Evolutionary conservation across 2,329 filamentous ascomycete genomes (phyloP), one percentile per base, ranked within the genome.

Genomic region (Raffaelea albimanens): DNA sequence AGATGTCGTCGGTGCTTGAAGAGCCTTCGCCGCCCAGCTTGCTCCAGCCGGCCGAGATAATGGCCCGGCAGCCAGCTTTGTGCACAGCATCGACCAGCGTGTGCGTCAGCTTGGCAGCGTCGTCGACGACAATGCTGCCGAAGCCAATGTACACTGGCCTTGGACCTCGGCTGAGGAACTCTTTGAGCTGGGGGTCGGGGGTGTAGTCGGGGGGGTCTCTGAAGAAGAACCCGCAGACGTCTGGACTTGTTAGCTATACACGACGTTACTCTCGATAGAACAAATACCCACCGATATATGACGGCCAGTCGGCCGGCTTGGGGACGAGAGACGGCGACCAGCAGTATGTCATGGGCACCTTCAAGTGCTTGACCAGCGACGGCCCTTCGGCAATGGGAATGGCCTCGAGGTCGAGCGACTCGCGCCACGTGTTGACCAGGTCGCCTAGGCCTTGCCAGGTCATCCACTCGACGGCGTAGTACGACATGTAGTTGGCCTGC

Each of bases 11-110:
- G 2, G 88, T 79, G 0, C n/a, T n/a, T n/a, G n/a, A n/a, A n/a
- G n/a, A n/a, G 87, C 87, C 31, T 80, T 20, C 36, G 8, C 13
- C 83, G 31, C 87, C 88, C 10, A 95, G 70, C 1, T 87, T 87
- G 43, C 88, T 88, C 88, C 88, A 95, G 16, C 88, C 88, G 58
- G 91, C 89, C 0, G 86, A 93, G 1, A 95, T 83, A 1, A 95
- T 67, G 2, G 87, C 88, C 49, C 88, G 73, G 29, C 43, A 33
- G 1, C 85, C 84, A 0, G 81, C 73, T 10, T 73, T 70, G 44
- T 72, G 68, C 3, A 89, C 71, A 1, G 85, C 85, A 16, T 85
- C 79, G 50, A 90, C 85, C 7, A 91, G 83, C 50, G 82, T 73
- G 19, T 72, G 67, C 0, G 86, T 89, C 63, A 90, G 75, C 1